Evolutionary conservation across 805 yeast species (phyloP).

Genomic region (Starmera caribaea): DNA sequence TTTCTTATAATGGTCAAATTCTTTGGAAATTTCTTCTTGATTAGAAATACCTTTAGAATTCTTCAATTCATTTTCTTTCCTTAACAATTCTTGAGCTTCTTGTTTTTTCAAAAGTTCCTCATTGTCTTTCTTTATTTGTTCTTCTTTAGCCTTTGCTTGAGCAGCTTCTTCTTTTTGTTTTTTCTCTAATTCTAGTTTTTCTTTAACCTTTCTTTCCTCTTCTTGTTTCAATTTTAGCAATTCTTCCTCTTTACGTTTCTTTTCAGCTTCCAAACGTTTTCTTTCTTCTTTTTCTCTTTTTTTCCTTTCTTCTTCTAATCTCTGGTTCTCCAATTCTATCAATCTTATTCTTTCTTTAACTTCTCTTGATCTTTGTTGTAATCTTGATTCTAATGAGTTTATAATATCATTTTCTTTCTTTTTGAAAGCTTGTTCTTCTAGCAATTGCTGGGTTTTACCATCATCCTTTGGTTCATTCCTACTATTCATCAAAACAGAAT

Average conservation of each 20-base stretch:
- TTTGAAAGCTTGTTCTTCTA: not conserved
- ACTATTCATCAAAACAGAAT: too few species aligned
- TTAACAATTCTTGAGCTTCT: slow-evolving; percentile 10
- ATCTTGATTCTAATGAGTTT: slow-evolving; percentile 6
- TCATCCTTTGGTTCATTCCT: too few species aligned
- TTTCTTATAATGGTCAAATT: slow-evolving; percentile 37
- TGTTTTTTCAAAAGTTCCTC: slow-evolving; percentile 13
- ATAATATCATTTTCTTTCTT: slow-evolving; percentile 4
- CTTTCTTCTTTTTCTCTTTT: slow-evolving; percentile 7
- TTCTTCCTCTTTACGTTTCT: slow-evolving; percentile 5
- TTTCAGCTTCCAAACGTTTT: slow-evolving; percentile 6
- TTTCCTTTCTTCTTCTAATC: slow-evolving; percentile 9
- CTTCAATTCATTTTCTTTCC: slow-evolving; percentile 11
- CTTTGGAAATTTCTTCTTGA: slow-evolving; percentile 28
- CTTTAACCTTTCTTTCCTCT: slow-evolving; percentile 15
- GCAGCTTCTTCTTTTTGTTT: slow-evolving; percentile 12
- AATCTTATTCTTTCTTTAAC: slow-evolving; percentile 8
- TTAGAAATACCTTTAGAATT: slow-evolving; percentile 25
- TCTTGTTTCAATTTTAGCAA: slow-evolving; percentile 2
- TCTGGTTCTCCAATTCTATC: slow-evolving; percentile 9
- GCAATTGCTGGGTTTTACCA: too few species aligned
- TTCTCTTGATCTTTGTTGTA: slow-evolving; percentile 2
- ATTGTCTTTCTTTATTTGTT: slow-evolving; percentile 10
- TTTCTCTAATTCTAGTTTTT: slow-evolving; percentile 18
- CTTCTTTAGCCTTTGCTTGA: slow-evolving; percentile 8